Evolutionary conservation across 352 stramenopile genomes (phyloP).

Genomic region (Chloridella minuta): DNA sequence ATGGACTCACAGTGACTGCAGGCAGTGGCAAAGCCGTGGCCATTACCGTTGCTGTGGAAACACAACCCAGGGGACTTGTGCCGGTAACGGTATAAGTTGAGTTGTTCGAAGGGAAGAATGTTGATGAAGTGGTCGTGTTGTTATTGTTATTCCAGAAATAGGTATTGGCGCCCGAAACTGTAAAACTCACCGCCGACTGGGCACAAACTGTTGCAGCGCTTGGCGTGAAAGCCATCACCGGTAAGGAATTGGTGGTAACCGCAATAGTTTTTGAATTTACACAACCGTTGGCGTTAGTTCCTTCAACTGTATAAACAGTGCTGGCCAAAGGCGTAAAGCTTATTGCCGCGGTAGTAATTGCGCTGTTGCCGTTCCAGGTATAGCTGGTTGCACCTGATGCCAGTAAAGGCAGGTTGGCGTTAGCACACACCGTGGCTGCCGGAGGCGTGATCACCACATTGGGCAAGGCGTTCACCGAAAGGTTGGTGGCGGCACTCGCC

Average conservation of each 20-base stretch:
- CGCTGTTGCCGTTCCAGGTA: not conserved
- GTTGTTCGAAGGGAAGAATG: not conserved
- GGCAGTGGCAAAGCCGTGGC: not conserved
- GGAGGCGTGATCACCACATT: not conserved
- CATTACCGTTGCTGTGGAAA: not conserved
- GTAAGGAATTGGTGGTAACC: not conserved
- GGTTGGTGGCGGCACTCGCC: not conserved
- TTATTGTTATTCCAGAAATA: not conserved
- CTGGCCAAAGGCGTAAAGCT: not conserved
- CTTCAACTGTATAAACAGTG: not conserved
- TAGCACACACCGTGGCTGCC: not conserved
- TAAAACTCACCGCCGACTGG: not conserved
- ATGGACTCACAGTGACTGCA: not conserved
- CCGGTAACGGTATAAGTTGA: not conserved
- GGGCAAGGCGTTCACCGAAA: not conserved
- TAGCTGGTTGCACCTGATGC: not conserved
- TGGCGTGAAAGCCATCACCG: not conserved
- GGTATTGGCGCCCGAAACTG: not conserved
- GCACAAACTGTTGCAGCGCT: not conserved
- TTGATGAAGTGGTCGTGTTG: not conserved
- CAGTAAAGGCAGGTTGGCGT: not conserved
- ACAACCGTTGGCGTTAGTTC: not conserved
- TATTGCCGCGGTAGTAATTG: too few relatives aligned
- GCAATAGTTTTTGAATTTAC: not conserved
- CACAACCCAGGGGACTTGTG: not conserved